Evolutionary conservation across 169 alveolate species (phyloP).

Genomic region (Eimeria praecox): DNA sequence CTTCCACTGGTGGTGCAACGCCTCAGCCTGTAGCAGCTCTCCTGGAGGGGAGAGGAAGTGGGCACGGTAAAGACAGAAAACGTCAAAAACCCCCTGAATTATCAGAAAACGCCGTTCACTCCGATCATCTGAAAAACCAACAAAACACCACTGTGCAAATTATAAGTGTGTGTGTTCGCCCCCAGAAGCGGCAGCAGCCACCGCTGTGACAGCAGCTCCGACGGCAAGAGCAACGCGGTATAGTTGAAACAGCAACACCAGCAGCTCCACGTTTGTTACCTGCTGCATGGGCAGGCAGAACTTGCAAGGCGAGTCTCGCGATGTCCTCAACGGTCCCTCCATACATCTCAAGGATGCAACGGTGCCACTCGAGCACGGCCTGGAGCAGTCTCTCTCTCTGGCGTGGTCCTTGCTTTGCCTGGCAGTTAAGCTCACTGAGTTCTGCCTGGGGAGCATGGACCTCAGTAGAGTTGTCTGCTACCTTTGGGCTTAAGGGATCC

Average conservation of each 20-base stretch:
- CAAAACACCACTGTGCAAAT: background rate
- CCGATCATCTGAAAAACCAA: constrained; percentile 23
- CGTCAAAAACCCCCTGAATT: constrained; percentile 61
- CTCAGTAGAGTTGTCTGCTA: background rate
- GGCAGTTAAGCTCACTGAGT: background rate
- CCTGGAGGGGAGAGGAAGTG: constrained; percentile 72
- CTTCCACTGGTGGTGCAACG: constrained; percentile 75
- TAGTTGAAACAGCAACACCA: background rate
- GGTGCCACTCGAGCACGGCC: constrained; percentile 48
- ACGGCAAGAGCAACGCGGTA: background rate
- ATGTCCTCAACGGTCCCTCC: constrained; percentile 68
- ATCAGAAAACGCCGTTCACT: constrained; percentile 60
- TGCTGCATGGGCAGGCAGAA: constrained; percentile 68
- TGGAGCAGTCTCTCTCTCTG: constrained; percentile 21
- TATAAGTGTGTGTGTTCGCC: background rate
- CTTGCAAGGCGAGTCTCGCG: constrained; percentile 64
- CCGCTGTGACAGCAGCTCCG: constrained; percentile 15
- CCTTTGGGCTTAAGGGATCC: background rate
- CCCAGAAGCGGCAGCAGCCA: constrained; percentile 39
- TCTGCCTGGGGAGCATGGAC: background rate
- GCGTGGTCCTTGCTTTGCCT: background rate
- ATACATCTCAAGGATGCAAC: constrained; percentile 60
- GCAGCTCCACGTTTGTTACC: background rate
- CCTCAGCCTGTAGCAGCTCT: constrained; percentile 59
- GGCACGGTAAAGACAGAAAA: constrained; percentile 71